Base-by-base conservation (phyloP, 495 filamentous ascomycete species). In the Ramalina peruviana region DNA sequence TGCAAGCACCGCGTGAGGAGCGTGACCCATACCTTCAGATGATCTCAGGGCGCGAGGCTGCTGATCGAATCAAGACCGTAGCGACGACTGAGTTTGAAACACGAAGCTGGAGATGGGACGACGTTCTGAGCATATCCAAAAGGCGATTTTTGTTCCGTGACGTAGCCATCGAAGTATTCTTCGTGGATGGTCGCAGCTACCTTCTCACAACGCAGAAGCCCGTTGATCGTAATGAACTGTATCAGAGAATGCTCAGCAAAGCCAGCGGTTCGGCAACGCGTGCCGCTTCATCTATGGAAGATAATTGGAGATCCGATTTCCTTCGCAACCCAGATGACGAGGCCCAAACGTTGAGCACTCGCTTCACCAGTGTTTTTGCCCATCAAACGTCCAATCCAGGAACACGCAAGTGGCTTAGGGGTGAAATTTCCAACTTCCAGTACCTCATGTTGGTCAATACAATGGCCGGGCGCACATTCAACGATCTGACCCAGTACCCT, bases 381-480 rank as follows among this genome's bases (percentile, higher is more conserved):
- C 73, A 81, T 50, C 66, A 65, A 7, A 65, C 75, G 3, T 76
- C 80, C 15, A 88, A 87, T 58, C 86, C 88, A 25, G 82, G 86
- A 40, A 97, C 93, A 53, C 81, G 81, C 36, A 85, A 82, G 69
- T 98, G 92, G 92, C 73, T 86, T 47, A 83, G 81, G 59, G 93
- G 92, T 6, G 93, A 97, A 58, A 86, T 96, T 9, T 97, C 93
- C 6, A 98, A 98, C 62, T 98, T 97, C 59, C 88, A 95, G 63
- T 98, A 98, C 63, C 75, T 98, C 25, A 97, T 98, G 93, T 75
- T 94, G 40, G 78, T 98, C 61, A 98, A 98, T 59, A 97, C 93
- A 6, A 86, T 97, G 74, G 92, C 92, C 17, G 92, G 92, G 27
- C 72, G 92, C 44, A 97, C 92, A 0, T 98, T 98, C 72, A 98